Evolutionary conservation across 148 eudicot genomes (phyloP).

Genomic region (Nepenthes mirabilis): DNA sequence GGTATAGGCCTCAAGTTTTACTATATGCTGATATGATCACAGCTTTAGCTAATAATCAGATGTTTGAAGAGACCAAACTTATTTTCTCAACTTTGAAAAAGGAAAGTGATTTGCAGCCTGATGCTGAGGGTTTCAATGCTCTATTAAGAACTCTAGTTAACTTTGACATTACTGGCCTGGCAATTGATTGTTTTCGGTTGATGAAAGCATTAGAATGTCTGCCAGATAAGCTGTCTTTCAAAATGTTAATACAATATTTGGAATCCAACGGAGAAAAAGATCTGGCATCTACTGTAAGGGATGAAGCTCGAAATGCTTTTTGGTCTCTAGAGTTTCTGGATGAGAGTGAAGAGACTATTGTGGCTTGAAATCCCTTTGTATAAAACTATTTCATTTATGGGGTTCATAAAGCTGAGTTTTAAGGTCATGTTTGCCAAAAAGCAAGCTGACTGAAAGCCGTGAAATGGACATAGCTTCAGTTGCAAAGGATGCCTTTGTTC

Average conservation of each 20-base stretch:
- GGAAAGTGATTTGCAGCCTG: constrained; percentile 28
- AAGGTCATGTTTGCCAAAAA: no score
- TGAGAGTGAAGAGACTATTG: constrained; percentile 17
- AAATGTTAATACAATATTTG: constrained; percentile 28
- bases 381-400: not conserved
- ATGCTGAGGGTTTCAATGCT: constrained; percentile 32
- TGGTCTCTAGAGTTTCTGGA: constrained; percentile 34
- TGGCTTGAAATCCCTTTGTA: constrained; percentile 4
- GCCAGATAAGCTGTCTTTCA: constrained; percentile 37
- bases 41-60: constrained; percentile 34
- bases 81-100: constrained; percentile 24
- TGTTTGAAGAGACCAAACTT: constrained; percentile 22
- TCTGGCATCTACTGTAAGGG: constrained; percentile 19
- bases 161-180: constrained; percentile 22
- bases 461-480: no score
- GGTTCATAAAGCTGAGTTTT: no score
- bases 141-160: constrained; percentile 29
- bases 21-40: constrained; percentile 38
- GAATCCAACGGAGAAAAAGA: constrained; percentile 28
- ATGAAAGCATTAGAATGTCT: constrained; percentile 39
- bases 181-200: constrained; percentile 36
- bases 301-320: constrained; percentile 39
- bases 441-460: no score
- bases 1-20: constrained; percentile 43
- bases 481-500: no score